A percentile compares a stretch with the other conserved stretches of the same genome.
phyloP scores from a whole-genome alignment of 176 grass and related monocot genomes.

The Oryza meridionalis region DNA sequence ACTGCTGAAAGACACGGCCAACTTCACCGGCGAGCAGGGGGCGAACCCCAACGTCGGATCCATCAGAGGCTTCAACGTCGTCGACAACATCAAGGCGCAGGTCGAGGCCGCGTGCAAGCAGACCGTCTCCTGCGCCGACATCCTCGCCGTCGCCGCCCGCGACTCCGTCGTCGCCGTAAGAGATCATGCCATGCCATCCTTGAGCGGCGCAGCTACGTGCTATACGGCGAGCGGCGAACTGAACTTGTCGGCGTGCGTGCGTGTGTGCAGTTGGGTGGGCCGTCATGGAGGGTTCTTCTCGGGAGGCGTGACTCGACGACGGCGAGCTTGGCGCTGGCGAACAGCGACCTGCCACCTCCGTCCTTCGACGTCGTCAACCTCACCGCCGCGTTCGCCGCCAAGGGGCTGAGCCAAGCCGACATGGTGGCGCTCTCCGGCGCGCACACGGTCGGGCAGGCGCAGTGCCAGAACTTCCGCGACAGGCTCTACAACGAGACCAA shows the following conservation, averaged over 20 bases:
- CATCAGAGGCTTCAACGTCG: constrained; percentile 48
- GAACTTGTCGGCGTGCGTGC: background rate
- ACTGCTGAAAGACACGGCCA: constrained; percentile 54
- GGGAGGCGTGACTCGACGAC: constrained; percentile 55
- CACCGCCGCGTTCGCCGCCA: constrained; percentile 32
- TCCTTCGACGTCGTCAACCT: constrained; percentile 30
- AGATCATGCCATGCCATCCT: background rate
- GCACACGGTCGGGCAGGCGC: constrained; percentile 60
- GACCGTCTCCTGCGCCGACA: constrained; percentile 81
- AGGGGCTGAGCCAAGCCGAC: constrained; percentile 42
- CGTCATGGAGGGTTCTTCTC: constrained; percentile 43
- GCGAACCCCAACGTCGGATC: constrained; percentile 40
- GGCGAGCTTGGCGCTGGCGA: constrained; percentile 32
- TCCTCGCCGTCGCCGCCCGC: constrained; percentile 73
- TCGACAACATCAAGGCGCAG: constrained; percentile 60
- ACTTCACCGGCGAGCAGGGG: constrained; percentile 61
- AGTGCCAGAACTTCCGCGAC: constrained; percentile 47
- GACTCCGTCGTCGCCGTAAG: constrained; percentile 76
- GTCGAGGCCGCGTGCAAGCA: constrained; percentile 53
- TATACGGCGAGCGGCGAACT: background rate
- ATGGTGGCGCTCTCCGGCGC: constrained; percentile 65
- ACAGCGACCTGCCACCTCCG: constrained; percentile 39
- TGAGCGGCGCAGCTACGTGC: too few species aligned
- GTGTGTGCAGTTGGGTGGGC: constrained; percentile 32
- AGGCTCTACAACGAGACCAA: constrained; percentile 69